Percentiles rank a stretch among this genome's conserved stretches.
These are phyloP conservation scores for Pyrenochaeta sp. DNA, from an alignment of 2,329 filamentous ascomycete species.

Conservation along the genomic window DNA sequence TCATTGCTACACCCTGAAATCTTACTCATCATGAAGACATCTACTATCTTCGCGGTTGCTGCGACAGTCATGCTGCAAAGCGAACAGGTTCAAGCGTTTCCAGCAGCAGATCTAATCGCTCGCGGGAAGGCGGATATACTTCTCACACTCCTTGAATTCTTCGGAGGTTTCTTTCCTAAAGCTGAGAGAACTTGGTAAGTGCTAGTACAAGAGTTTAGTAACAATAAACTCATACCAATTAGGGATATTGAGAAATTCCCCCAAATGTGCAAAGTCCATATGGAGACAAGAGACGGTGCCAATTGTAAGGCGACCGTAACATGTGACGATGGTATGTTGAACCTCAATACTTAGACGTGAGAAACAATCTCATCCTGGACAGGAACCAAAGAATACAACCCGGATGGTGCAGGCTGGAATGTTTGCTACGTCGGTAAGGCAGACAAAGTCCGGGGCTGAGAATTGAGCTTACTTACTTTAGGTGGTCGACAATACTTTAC, in stretches of 20 bases:
- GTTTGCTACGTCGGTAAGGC: constrained; percentile 8
- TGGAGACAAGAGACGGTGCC: constrained; percentile 9
- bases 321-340: constrained; percentile 11
- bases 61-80: constrained; percentile 1
- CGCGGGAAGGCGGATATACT: neutral
- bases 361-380: no score
- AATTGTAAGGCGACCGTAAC: constrained; percentile 9
- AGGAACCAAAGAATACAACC: constrained; percentile 17
- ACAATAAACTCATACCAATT: neutral
- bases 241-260: neutral
- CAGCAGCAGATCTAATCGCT: neutral
- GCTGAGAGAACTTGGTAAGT: neutral
- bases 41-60: neutral
- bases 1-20: neutral
- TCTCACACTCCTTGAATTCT: constrained; percentile 1
- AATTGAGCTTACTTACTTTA: neutral
- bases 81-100: neutral
- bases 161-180: neutral
- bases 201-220: neutral
- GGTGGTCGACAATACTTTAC: constrained; percentile 11
- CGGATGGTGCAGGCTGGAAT: constrained; percentile 7
- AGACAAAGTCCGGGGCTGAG: neutral
- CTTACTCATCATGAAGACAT: constrained; percentile 1
- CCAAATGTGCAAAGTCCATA: constrained; percentile 8
- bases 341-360: no score